phyloP scores from a whole-genome alignment of 768 basidiomycete species.

The Gautieria morchelliformis region DNA sequence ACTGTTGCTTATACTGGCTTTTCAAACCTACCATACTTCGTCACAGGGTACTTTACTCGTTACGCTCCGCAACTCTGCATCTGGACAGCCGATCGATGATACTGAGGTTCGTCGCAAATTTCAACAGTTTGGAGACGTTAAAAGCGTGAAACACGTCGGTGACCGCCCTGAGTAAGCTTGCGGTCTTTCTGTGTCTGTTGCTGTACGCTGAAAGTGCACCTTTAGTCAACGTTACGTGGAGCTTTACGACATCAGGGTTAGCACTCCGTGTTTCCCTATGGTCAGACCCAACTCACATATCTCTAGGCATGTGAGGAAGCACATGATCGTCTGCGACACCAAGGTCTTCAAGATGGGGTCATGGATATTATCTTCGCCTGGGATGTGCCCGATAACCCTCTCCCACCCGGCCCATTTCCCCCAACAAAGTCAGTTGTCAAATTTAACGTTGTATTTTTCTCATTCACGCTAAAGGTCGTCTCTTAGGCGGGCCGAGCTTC shows the following conservation, averaged over 20 bases:
- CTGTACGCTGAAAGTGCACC: conserved; percentile 5
- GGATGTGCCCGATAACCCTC: conserved; percentile 54
- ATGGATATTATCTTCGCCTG: conserved; percentile 85
- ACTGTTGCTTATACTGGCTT: not conserved
- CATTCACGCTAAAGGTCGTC: not conserved
- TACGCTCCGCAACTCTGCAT: conserved; percentile 59
- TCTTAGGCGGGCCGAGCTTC: conserved; percentile 6
- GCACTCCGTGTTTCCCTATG: conserved; percentile 13
- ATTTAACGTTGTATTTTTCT: not conserved
- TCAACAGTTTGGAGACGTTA: conserved; percentile 86
- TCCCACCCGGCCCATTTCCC: conserved; percentile 37
- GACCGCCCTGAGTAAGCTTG: conserved; percentile 42
- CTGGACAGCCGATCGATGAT: conserved; percentile 66
- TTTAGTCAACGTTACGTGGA: conserved; percentile 85
- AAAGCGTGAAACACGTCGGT: conserved; percentile 56
- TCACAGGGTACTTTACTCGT: conserved; percentile 76
- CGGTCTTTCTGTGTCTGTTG: not conserved
- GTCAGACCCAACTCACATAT: conserved; percentile 8
- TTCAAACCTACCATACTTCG: not conserved
- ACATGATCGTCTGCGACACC: conserved; percentile 68
- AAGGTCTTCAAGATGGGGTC: conserved; percentile 72
- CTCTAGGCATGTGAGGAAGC: conserved; percentile 67
- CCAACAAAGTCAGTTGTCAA: conserved; percentile 14
- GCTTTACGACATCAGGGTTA: conserved; percentile 80
- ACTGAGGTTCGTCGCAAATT: conserved; percentile 80